phyloP scores from a whole-genome alignment of 129 eudicot species.

The Helianthus annuus region HanXRQr2.0-SUNRISE NC_035435.2:151939460-151939959 shows the following conservation, averaged over 20 bases:
- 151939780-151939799: neutral
- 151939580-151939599: slow-evolving; percentile 22
- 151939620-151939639: slow-evolving; percentile 24
- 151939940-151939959: no score
- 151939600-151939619: slow-evolving; percentile 31
- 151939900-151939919: neutral
- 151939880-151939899: neutral
- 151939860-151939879: neutral
- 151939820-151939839: neutral
- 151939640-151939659: slow-evolving; percentile 26
- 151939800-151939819: neutral
- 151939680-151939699: slow-evolving; percentile 17
- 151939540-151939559: slow-evolving; percentile 23
- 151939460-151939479: slow-evolving; percentile 22
- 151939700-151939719: neutral
- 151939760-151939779: slow-evolving; percentile 7
- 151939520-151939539: slow-evolving; percentile 12
- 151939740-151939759: slow-evolving; percentile 4
- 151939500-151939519: slow-evolving; percentile 16
- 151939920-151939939: neutral
- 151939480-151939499: slow-evolving; percentile 36
- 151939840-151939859: neutral
- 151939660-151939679: slow-evolving; percentile 2
- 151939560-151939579: slow-evolving; percentile 26
- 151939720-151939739: neutral